These are phyloP conservation scores for Sclerospora graminicola DNA, from an alignment of 352 stramenopile species.

Conservation along the genomic window DNA sequence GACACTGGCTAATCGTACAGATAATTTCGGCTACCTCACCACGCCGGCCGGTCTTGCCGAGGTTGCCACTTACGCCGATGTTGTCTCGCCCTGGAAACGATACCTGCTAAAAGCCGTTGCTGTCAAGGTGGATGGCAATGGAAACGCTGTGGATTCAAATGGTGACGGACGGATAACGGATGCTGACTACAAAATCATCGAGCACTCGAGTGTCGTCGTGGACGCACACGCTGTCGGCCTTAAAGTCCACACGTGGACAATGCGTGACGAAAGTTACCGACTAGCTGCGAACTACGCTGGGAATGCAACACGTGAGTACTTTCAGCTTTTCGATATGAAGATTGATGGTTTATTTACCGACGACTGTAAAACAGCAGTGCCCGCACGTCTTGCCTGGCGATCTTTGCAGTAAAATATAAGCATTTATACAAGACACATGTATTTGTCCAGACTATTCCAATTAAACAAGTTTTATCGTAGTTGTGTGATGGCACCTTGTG, in stretches of 20 bases:
- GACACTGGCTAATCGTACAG: constrained; percentile 37
- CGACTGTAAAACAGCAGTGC: constrained; percentile 42
- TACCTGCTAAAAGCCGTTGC: constrained; percentile 51
- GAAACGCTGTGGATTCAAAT: constrained; percentile 44
- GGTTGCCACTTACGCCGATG: constrained; percentile 52
- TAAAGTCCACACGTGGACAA: constrained; percentile 49
- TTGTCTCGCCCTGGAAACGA: constrained; percentile 77
- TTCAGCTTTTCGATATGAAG: constrained; percentile 49
- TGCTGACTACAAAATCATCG: constrained; percentile 45
- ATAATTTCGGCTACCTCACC: constrained; percentile 45
- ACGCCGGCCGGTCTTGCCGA: constrained; percentile 45
- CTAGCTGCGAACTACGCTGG: constrained; percentile 52
- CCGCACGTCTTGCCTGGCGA: constrained; percentile 30
- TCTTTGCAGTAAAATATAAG: constrained; percentile 6
- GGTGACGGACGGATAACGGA: constrained; percentile 50
- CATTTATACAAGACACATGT: too few relatives aligned
- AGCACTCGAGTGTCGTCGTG: constrained; percentile 31
- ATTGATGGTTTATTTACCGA: constrained; percentile 58
- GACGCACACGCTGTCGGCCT: constrained; percentile 44
- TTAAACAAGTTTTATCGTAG: too few relatives aligned
- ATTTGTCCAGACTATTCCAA: too few relatives aligned
- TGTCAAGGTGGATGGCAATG: constrained; percentile 27
- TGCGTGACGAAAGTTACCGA: constrained; percentile 57
- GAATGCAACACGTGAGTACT: constrained; percentile 51
- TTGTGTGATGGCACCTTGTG: constrained; percentile 1